A percentile compares a stretch with the other conserved stretches of the same genome.
These are phyloP conservation scores for Euryodendron excelsum DNA, from an alignment of 148 eudicot genomes.

Conservation along the genomic window DNA sequence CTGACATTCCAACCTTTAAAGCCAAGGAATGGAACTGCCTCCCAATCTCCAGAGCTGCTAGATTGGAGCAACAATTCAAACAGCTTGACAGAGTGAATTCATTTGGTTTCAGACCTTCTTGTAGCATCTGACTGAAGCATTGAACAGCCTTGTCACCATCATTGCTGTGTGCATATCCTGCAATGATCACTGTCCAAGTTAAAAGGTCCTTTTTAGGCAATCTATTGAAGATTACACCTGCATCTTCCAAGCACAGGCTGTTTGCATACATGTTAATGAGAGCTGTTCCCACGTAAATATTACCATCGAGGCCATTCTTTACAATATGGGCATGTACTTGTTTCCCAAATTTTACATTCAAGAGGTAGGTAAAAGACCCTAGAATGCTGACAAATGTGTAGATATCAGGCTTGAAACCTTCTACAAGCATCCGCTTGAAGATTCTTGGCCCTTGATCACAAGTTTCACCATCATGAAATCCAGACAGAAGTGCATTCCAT, in stretches of 20 bases:
- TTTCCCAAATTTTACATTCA: slow-evolving; percentile 29
- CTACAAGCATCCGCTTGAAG: slow-evolving; percentile 37
- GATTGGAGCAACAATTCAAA: slow-evolving; percentile 38
- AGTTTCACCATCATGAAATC: slow-evolving; percentile 35
- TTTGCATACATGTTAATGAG: slow-evolving; percentile 51
- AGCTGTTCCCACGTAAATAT: slow-evolving; percentile 36
- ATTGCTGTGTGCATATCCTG: slow-evolving; percentile 38
- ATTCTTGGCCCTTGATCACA: slow-evolving; percentile 27
- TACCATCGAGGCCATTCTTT: slow-evolving; percentile 21
- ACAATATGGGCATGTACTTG: slow-evolving; percentile 44
- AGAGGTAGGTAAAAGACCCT: slow-evolving; percentile 37
- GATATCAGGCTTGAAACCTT: slow-evolving; percentile 41
- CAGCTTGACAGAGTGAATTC: slow-evolving; percentile 46
- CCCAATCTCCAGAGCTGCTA: slow-evolving; percentile 39
- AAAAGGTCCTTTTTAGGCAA: slow-evolving; percentile 34
- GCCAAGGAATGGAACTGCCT: slow-evolving; percentile 37
- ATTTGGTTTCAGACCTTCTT: slow-evolving; percentile 38
- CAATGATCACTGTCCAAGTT: slow-evolving; percentile 42
- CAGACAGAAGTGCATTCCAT: slow-evolving; percentile 47
- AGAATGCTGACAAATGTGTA: slow-evolving; percentile 38
- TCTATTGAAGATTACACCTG: slow-evolving; percentile 21
- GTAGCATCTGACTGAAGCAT: slow-evolving; percentile 40
- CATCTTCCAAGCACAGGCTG: slow-evolving; percentile 30
- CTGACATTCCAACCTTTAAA: slow-evolving; percentile 34
- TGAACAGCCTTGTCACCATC: slow-evolving; percentile 40